phyloP scores from a whole-genome alignment of 2,329 filamentous ascomycete species.

The Pyricularia sp. region DNA sequence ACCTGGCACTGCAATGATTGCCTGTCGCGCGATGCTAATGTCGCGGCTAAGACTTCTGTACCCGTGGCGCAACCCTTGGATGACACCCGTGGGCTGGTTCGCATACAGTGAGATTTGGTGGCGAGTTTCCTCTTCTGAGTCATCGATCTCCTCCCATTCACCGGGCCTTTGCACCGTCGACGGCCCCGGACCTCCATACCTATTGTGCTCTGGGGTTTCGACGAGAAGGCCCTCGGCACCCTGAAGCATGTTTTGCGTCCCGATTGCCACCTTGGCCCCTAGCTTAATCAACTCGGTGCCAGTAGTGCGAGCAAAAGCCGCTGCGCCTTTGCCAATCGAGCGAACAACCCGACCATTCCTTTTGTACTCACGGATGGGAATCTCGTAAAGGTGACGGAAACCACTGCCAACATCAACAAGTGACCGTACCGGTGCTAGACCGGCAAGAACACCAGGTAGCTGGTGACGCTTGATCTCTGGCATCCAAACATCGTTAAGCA shows the following conservation, averaged over 20 bases:
- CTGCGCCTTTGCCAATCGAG: slow-evolving; percentile 80
- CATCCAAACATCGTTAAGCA: slow-evolving; percentile 92
- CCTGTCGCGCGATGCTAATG: slow-evolving; percentile 73
- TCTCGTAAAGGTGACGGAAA: slow-evolving; percentile 71
- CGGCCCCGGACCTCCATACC: slow-evolving; percentile 12
- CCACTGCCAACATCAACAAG: slow-evolving; percentile 85
- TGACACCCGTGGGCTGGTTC: slow-evolving; percentile 79
- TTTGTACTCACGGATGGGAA: slow-evolving; percentile 83
- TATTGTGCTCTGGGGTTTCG: slow-evolving; percentile 19
- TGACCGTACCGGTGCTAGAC: slow-evolving; percentile 78
- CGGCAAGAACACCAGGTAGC: slow-evolving; percentile 75
- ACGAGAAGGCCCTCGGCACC: slow-evolving; percentile 71
- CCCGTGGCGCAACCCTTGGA: slow-evolving; percentile 73
- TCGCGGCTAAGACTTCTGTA: slow-evolving; percentile 76
- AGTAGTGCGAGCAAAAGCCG: slow-evolving; percentile 83
- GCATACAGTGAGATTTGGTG: slow-evolving; percentile 85
- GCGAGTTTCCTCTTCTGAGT: slow-evolving; percentile 52
- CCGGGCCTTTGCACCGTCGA: slow-evolving; percentile 25
- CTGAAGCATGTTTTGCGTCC: slow-evolving; percentile 85
- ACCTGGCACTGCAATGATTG: slow-evolving; percentile 85
- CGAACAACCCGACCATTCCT: slow-evolving; percentile 89
- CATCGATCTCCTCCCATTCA: slow-evolving; percentile 37
- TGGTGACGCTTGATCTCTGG: slow-evolving; percentile 84
- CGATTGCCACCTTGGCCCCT: slow-evolving; percentile 86
- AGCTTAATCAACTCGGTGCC: slow-evolving; percentile 89